Conservation (phyloP, 2,329 filamentous ascomycete genomes). For the Cercospora sesami region DNA sequence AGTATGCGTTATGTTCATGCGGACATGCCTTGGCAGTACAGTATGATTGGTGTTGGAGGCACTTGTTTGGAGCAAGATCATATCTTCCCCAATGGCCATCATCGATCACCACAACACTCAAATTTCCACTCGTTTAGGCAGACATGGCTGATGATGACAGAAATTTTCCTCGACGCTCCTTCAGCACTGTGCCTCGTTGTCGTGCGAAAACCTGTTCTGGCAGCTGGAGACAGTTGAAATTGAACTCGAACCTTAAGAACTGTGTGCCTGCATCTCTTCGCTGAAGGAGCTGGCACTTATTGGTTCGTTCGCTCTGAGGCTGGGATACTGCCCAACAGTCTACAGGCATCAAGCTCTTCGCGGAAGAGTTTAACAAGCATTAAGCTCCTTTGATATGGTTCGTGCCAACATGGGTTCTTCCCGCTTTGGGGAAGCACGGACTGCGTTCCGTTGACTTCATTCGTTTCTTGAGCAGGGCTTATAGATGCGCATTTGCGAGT, state of each 20-base stretch:
- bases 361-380: not conserved
- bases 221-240: not conserved
- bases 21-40: not conserved
- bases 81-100: too few species aligned
- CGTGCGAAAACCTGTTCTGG: not conserved
- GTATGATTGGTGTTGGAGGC: too few species aligned
- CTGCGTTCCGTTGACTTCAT: not conserved
- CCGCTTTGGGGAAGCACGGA: not conserved
- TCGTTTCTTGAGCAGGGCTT: not conserved
- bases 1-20: not conserved
- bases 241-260: not conserved
- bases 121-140: too few species aligned
- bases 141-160: too few species aligned
- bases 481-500: not conserved
- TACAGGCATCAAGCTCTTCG: not conserved
- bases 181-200: too few species aligned
- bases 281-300: not conserved
- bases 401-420: not conserved
- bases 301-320: not conserved
- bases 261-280: not conserved
- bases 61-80: too few species aligned
- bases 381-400: not conserved
- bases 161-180: not conserved
- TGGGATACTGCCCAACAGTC: not conserved
- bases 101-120: too few species aligned